Percentiles rank a stretch among this genome's conserved stretches.
phyloP scores from a whole-genome alignment of 192 early-diverging fungal species.

The Haplosporangium gracile region DNA sequence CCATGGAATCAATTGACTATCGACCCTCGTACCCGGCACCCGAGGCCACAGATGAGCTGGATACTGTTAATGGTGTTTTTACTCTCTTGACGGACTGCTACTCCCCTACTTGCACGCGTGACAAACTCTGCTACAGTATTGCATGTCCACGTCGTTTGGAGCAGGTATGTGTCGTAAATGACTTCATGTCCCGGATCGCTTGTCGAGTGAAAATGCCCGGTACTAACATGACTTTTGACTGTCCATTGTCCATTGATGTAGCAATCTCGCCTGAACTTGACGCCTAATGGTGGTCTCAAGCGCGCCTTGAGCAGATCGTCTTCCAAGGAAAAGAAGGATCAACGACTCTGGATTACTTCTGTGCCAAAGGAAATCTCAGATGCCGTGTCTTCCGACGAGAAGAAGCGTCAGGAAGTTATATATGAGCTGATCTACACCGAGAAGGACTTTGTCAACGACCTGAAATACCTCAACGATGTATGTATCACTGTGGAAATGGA shows the following conservation, averaged over 20 bases:
- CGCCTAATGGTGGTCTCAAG: conserved; percentile 54
- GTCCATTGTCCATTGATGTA: background rate
- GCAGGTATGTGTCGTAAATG: conserved; percentile 59
- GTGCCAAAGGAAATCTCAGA: conserved; percentile 82
- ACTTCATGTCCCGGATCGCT: background rate
- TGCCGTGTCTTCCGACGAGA: conserved; percentile 78
- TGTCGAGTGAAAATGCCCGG: background rate
- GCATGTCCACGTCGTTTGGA: conserved; percentile 86
- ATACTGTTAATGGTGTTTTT: conserved; percentile 88
- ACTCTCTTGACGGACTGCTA: conserved; percentile 93
- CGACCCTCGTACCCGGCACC: conserved; percentile 25
- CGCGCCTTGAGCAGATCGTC: conserved; percentile 57
- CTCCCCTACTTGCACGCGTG: conserved; percentile 89
- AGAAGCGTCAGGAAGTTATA: conserved; percentile 93
- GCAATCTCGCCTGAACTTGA: conserved; percentile 54
- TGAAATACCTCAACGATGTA: conserved; percentile 84
- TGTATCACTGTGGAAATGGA: background rate
- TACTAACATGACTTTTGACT: background rate
- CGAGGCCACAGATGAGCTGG: conserved; percentile 40
- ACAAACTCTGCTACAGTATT: conserved; percentile 90
- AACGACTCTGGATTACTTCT: conserved; percentile 86
- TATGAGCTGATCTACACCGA: conserved; percentile 94
- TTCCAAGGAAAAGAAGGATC: conserved; percentile 68
- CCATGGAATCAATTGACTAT: conserved; percentile 37
- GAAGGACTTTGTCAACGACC: conserved; percentile 91